These are phyloP conservation scores for Solanum hybrid DNA, from an alignment of 305 asterid species.

Conservation along the genomic window DNA sequence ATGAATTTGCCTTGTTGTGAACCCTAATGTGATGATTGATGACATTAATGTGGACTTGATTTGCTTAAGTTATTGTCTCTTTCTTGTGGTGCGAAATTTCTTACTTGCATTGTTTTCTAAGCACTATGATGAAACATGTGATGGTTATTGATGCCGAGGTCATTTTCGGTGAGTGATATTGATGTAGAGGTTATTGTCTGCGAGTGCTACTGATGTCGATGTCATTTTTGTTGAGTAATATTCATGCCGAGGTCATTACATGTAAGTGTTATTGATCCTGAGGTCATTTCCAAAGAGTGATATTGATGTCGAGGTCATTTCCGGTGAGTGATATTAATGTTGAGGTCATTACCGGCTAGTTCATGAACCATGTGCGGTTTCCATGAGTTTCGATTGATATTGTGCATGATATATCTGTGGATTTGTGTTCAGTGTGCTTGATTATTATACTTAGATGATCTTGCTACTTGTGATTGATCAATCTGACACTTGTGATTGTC, in stretches of 20 bases:
- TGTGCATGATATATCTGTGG: neutral
- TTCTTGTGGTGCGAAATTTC: neutral
- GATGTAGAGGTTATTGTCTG: neutral
- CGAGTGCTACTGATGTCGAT: neutral
- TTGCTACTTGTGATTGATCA: neutral
- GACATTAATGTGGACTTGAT: neutral
- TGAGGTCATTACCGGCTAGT: neutral
- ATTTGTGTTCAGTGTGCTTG: neutral
- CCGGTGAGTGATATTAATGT: neutral
- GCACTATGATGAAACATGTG: neutral
- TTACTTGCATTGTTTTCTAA: neutral
- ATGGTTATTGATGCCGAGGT: too few species aligned
- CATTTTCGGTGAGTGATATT: neutral
- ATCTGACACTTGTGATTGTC: neutral
- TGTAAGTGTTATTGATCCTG: neutral
- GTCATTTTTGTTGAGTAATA: neutral
- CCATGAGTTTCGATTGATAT: neutral
- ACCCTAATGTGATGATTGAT: neutral
- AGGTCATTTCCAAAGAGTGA: neutral
- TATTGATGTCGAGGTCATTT: neutral
- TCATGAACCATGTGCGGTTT: neutral
- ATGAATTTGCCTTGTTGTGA: neutral
- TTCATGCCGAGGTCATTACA: too few species aligned
- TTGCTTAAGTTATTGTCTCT: neutral
- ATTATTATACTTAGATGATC: neutral